Evolutionary conservation across 768 basidiomycete genomes (phyloP), one percentile per base, ranked within the genome.

Genomic region (Lanmaoa rubissima): DNA sequence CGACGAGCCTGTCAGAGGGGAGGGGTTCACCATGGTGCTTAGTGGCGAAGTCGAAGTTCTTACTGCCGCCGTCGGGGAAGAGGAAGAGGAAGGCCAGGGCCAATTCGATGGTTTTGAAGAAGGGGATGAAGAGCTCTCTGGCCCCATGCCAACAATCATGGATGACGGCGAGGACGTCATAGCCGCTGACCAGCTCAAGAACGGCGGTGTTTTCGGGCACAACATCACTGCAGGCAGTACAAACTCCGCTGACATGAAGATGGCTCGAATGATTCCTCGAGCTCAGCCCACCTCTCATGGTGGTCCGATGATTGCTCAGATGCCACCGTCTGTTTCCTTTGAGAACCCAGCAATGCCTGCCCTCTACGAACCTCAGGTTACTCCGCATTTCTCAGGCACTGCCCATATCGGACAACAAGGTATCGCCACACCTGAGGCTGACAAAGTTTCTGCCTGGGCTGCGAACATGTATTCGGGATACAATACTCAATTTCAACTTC

Each of bases 1-100:
- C 56, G 89, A 92, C 45, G 88, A 92, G 66, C 87, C 89, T 19
- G 73, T 82, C 42, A 80, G 90, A 58, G 80, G 85, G 31, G 86
- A 90, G 34, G 88, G 80, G 35, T 90, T 92, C 70, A 73, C 78
- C 38, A 84, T 88, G 81, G 79, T 90, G 43, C 76, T 90, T 16
- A 76, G 73, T 39, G 88, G 85, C 45, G 88, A 91, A 67, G 76
- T 89, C 58, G 89, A 91, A 64, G 78, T 89, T 48, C 74, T 88
- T 50, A 73, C 73, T 19, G 65, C 76, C 4, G 79, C 75, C 31
- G 75, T 81, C 39, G 84, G 82, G 24, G 84, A 83, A 43, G 85
- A 81, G 4, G 82, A 80, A n/a, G 81, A 79, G 1, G 83, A 79
- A 19, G 81, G 62, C 2, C 73, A 73, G 39, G 70, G 69, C 14